Base-by-base conservation (phyloP, 371 early-diverging fungal species). In the Mortierella sp. region DNA sequence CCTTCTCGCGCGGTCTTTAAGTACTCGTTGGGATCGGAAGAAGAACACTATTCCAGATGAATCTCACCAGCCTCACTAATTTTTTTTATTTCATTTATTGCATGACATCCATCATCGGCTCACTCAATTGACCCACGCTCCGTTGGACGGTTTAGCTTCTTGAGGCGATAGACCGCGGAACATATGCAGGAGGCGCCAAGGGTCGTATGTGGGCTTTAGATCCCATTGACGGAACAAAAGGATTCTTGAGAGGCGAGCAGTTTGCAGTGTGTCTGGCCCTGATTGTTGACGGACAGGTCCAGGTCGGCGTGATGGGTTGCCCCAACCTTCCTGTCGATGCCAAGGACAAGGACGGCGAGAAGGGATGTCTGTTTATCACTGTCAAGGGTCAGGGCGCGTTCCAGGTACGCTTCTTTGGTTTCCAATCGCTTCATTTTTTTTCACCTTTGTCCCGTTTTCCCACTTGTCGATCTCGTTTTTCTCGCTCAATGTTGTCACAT, bases 171-270 rank as follows among this genome's bases (percentile, higher is more conserved):
- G 98, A 98, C 82, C 91, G 95, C n/a, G 99, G 98, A 21, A 93
- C 92, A 69, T 95, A 93, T 89, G 91, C 87, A 19, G 98, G 98
- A 53, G 98, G 98, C 9, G 50, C 95, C 1, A 84, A 88, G 50
- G 98, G 97, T 16, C 93, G 98, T 75, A 92, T 92, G 91, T 99
- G 99, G 99, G 97, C 98, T 24, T 90, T 99, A 76, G 99, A 99
- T 87, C 99, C 99, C 5, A 97, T 99, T 86, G 99, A 97, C 87
- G 97, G 96, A 34, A 96, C 96, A 43, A 96, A 95, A 88, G 99
- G 99, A 10, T 99, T 98, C 85, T 89, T 99, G 82, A 93, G 99
- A 75, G 98, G 98, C 69, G 98, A 96, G 73, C 99, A 99, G 91
- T 99, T 92, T 88, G 99, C 99, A 0, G 97, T 99, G 6, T 98